A percentile compares a stretch with the other conserved stretches of the same genome.
phyloP scores from a whole-genome alignment of 2,329 filamentous ascomycete species.

The Colletotrichum graminicola region DNA sequence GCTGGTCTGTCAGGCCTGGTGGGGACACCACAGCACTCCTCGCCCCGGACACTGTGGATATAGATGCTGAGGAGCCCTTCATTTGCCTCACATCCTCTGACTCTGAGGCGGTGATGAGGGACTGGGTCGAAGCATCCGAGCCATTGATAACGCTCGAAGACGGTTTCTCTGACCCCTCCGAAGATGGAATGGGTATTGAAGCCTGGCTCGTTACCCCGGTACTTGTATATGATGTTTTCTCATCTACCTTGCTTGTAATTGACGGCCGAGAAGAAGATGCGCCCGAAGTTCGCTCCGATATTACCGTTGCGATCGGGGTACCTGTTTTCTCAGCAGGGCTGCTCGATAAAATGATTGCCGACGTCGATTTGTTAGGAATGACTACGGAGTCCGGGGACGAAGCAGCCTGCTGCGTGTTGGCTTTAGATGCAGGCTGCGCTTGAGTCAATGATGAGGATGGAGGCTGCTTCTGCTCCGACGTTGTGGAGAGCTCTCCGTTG shows the following conservation, averaged over 20 bases:
- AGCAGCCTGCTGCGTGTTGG: too few relatives aligned
- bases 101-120: not conserved
- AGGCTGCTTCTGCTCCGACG: conserved; percentile 1
- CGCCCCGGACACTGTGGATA: not conserved
- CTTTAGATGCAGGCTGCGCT: not conserved
- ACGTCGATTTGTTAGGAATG: too few relatives aligned
- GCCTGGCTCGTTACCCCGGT: not conserved
- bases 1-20: not conserved
- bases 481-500: not conserved
- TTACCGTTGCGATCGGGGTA: not conserved
- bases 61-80: not conserved
- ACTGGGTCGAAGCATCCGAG: not conserved
- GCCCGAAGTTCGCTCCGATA: not conserved
- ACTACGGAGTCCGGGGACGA: not conserved
- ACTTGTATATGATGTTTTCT: too few relatives aligned
- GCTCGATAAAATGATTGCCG: not conserved
- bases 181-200: not conserved
- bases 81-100: not conserved
- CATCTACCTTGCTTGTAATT: not conserved
- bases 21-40: not conserved
- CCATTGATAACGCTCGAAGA: not conserved
- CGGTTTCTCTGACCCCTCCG: not conserved
- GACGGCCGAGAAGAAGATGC: not conserved
- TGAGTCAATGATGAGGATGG: too few relatives aligned
- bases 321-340: too few relatives aligned